phyloP scores from a whole-genome alignment of 2,329 filamentous ascomycete genomes.

The Arthroderma uncinatum region DNA sequence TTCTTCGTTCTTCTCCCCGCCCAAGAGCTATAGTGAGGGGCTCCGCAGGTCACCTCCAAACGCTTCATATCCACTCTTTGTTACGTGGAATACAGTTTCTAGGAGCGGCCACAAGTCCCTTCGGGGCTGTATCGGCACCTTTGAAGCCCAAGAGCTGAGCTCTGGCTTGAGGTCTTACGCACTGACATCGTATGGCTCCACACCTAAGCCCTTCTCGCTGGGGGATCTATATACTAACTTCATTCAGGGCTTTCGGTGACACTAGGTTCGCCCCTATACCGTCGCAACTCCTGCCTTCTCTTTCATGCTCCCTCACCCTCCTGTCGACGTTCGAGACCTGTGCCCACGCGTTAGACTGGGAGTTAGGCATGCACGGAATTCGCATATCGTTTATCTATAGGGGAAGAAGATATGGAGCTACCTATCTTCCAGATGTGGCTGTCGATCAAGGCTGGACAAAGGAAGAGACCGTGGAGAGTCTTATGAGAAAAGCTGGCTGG shows the following conservation, averaged over 20 bases:
- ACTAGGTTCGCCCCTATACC: conserved; percentile 50
- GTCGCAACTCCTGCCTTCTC: conserved; percentile 34
- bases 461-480: conserved; percentile 76
- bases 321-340: conserved; percentile 75
- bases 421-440: conserved; percentile 87
- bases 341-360: conserved; percentile 68
- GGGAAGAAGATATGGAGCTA: conserved; percentile 64
- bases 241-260: conserved; percentile 46
- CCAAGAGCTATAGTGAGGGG: conserved; percentile 7
- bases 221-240: conserved; percentile 11
- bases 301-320: conserved; percentile 59
- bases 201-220: conserved; percentile 1
- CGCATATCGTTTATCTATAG: conserved; percentile 72
- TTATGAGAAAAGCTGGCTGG: conserved; percentile 96
- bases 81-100: conserved; percentile 80
- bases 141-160: conserved; percentile 63
- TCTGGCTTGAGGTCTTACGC: conserved; percentile 69
- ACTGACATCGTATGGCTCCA: conserved; percentile 54
- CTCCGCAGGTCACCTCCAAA: conserved; percentile 6
- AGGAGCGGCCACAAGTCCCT: conserved; percentile 53
- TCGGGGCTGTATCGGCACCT: conserved; percentile 93
- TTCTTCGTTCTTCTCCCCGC: conserved; percentile 23
- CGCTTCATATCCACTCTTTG: conserved; percentile 60
- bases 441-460: conserved; percentile 89
- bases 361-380: conserved; percentile 72